Evolutionary conservation across 345 rosid genomes (phyloP).

Genomic region (Brassica nigra): DNA sequence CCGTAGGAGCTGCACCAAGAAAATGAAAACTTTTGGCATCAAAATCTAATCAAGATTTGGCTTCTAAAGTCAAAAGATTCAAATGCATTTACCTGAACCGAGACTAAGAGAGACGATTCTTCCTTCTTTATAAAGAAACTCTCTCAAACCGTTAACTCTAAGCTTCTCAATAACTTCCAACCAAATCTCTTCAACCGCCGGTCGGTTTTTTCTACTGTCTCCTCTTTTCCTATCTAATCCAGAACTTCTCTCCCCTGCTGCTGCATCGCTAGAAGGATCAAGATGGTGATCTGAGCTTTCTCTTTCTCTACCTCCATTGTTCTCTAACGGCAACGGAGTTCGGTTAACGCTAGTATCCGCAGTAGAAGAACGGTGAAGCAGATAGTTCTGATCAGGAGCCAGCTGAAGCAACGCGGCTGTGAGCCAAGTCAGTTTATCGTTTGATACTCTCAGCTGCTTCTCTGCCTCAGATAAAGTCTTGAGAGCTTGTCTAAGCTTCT

Average conservation of each 20-base stretch:
- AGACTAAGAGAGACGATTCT: constrained; percentile 74
- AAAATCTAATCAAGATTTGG: not conserved
- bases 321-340: constrained; percentile 31
- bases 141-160: constrained; percentile 54
- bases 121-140: constrained; percentile 87
- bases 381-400: constrained; percentile 96
- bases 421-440: constrained; percentile 92
- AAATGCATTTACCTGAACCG: constrained; percentile 66
- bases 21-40: not conserved
- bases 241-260: constrained; percentile 41
- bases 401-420: constrained; percentile 97
- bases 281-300: constrained; percentile 40
- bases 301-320: constrained; percentile 39
- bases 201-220: constrained; percentile 47
- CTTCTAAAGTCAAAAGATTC: not conserved
- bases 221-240: constrained; percentile 56
- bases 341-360: constrained; percentile 73
- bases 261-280: constrained; percentile 51
- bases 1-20: constrained; percentile 79
- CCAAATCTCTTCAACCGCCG: constrained; percentile 80
- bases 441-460: constrained; percentile 88
- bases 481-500: constrained; percentile 90
- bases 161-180: constrained; percentile 74
- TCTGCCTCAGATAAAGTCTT: constrained; percentile 97
- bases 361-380: constrained; percentile 66